A percentile compares a stretch with the other conserved stretches of the same genome.
Conservation (phyloP, 768 basidiomycete genomes). For the Neoboletus subvelutipes region DNA sequence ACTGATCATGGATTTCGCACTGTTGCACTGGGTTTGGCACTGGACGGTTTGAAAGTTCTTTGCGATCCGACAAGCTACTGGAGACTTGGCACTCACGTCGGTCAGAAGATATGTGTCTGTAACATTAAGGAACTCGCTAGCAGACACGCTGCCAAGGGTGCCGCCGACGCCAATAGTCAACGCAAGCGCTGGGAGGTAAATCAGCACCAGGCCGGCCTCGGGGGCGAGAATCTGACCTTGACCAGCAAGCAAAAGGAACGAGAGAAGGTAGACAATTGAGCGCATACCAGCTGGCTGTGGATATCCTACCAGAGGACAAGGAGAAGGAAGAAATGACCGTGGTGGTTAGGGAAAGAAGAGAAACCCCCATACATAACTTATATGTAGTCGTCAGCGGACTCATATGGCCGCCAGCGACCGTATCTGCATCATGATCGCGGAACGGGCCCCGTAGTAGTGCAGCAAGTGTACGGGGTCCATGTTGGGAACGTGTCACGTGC, state of each 20-base stretch:
- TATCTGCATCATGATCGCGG: too few species aligned
- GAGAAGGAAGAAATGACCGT: slow-evolving; percentile 11
- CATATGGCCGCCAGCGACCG: background rate
- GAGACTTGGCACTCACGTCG: slow-evolving; percentile 25
- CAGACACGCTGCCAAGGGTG: slow-evolving; percentile 35
- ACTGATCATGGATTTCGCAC: slow-evolving; percentile 24
- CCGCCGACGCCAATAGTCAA: slow-evolving; percentile 50
- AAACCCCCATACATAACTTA: background rate
- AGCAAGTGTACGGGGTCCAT: slow-evolving; percentile 12
- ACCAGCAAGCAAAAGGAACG: slow-evolving; percentile 48
- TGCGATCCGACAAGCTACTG: background rate
- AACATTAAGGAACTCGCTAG: slow-evolving; percentile 46
- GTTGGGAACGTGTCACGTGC: slow-evolving; percentile 22
- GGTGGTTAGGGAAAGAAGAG: slow-evolving; percentile 18
- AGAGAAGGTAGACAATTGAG: slow-evolving; percentile 26
- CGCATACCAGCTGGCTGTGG: slow-evolving; percentile 30
- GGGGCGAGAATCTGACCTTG: slow-evolving; percentile 45
- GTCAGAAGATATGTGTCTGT: slow-evolving; percentile 29
- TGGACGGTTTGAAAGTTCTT: background rate
- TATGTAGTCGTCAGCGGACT: background rate
- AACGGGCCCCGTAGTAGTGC: slow-evolving; percentile 8
- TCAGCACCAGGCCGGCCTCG: background rate
- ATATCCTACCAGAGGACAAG: slow-evolving; percentile 35
- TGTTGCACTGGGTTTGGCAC: slow-evolving; percentile 30
- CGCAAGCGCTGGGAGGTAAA: slow-evolving; percentile 35